A percentile compares a stretch with the other conserved stretches of the same genome.
phyloP scores from a whole-genome alignment of 2,329 filamentous ascomycete species.

The Trichophyton simii region DNA sequence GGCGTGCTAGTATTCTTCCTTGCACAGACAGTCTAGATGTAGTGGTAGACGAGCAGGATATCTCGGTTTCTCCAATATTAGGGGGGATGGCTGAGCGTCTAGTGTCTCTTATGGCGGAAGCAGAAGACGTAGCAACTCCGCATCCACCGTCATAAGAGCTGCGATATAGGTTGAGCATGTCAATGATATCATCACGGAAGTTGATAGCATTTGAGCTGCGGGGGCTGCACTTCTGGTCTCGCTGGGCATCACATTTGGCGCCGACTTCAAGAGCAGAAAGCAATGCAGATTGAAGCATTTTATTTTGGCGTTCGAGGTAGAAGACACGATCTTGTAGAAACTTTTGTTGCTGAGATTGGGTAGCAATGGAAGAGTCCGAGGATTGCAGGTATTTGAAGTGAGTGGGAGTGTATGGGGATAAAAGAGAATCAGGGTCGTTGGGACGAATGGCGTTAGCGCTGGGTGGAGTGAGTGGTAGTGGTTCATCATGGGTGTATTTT shows the following conservation, averaged over 20 bases:
- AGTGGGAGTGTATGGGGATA: constrained; percentile 3
- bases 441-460: background rate
- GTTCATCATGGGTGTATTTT: background rate
- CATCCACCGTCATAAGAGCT: background rate
- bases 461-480: background rate
- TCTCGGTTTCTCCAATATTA: background rate
- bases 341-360: constrained; percentile 7
- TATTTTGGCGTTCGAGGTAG: constrained; percentile 32
- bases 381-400: background rate
- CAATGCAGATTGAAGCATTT: constrained; percentile 31
- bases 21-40: background rate
- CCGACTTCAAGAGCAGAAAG: constrained; percentile 29
- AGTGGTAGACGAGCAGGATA: background rate
- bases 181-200: background rate
- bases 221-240: background rate
- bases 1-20: background rate
- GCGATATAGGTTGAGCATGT: constrained; percentile 7
- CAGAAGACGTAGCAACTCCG: background rate
- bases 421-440: background rate
- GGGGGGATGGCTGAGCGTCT: background rate
- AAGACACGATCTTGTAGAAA: constrained; percentile 28
- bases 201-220: background rate
- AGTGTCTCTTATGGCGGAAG: background rate
- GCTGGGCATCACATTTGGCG: constrained; percentile 13
- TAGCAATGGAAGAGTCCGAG: background rate